Evolutionary conservation across 768 basidiomycete genomes (phyloP), one percentile per base, ranked within the genome.

Genomic region (Suillus subluteus): DNA sequence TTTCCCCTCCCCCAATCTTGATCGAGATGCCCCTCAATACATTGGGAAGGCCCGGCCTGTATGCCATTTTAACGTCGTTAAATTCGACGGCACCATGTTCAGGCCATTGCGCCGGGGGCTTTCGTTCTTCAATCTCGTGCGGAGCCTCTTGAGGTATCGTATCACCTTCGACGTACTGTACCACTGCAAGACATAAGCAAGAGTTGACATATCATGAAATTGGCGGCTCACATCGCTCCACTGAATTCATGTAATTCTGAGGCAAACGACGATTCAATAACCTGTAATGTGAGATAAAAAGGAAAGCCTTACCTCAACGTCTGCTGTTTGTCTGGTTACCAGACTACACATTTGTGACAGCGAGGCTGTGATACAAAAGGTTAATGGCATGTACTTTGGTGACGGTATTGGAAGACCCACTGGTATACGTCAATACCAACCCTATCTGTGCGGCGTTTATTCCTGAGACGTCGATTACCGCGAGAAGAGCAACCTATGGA

Each of bases 401-500:
- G 23, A 43, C 26, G 13, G 7, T 35, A 58, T 8, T 59, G 23
- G n/a, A 56, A 44, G 4, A 68, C 78, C 58, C 67, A 87, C 86
- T 86, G 7, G 84, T 85, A 66, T 89, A 92, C 0, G 90, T 90
- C 30, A 95, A 78, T 30, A 90, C 86, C 30, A 95, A 78, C 70
- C 92, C 93, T 59, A 89, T 88, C 70, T 90, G 83, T 0, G 91
- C 86, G 0, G 93, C 84, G 46, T 82, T 86, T 66, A 91, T 87
- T 0, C 82, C 82, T 23, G 84, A 83, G 2, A 85, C 80, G 12
- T 85, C 85, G 4, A 82, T 78, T 4, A 88, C 88, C 13, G 87
- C 83, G 73, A 93, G 86, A 61, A 93, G 77, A 0, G 86, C 90
- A 37, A 94, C 87, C 87, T 88, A 40, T 32, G 7, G 21, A 46